Base-by-base conservation (phyloP, 2,329 filamentous ascomycete species). In the Alternaria sp. region DNA sequence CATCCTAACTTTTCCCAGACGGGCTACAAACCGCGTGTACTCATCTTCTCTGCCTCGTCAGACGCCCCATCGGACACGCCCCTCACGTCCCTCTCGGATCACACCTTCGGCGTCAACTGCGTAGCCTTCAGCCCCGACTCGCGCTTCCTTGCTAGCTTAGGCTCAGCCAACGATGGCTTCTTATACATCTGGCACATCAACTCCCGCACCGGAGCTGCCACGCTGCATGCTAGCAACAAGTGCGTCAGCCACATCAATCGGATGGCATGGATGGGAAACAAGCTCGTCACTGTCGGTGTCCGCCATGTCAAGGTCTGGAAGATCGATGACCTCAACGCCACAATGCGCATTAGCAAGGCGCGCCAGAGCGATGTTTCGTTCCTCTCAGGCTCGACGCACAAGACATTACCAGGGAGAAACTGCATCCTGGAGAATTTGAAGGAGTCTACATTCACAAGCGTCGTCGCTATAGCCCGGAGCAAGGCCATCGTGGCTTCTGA, bases 271-370 rank as follows among this genome's bases (percentile, higher is more conserved):
- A 88, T 97, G 80, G 94, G 94, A 11, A 91, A 86, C 70, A 92
- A 82, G 69, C 85, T 99, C 56, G 85, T 99, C 62, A 97, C 95
- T 21, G 88, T 96, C 23, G 96, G 96, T 14, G 91, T 96, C 55
- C 89, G 96, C 25, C 95, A 97, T 81, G 89, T 97, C 78, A 98
- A 97, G 80, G 87, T 96, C 55, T 99, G 96, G 96, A 90, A 90
- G 70, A 86, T 96, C 11, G 92, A 96, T 37, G 93, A 95, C 25
- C 82, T 74, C 60, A 83, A 76, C 45, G 82, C 85, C 18, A 81
- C 82, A 6, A 53, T 67, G 20, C 90, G 92, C 21, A 58, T 70
- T 1, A 65, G 71, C 12, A 79, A 77, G 59, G 55, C 68, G 7
- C 78, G 79, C 30, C 77, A 77, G 60, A 78, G 77, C 63, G 76